Base-by-base conservation (phyloP, 176 grass and related monocot genomes). In the Puya raimondii region DNA sequence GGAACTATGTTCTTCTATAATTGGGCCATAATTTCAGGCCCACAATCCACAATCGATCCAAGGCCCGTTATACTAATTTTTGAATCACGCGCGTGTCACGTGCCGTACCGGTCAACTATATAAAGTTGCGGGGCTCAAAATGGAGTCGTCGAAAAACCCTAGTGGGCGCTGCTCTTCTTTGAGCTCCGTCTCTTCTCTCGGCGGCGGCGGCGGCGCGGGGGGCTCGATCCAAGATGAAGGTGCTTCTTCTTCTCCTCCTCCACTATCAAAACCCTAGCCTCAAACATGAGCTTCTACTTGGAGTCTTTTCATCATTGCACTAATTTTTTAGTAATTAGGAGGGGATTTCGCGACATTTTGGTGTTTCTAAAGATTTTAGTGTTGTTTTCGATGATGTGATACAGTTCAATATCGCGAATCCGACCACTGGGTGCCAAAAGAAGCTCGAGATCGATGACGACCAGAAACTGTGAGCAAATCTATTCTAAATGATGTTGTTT, bases 391-490 rank as follows among this genome's bases (percentile, higher is more conserved):
- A n/a, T 67, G 42, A 26, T 47, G 27, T 61, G 21, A 61, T 61
- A 20, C 56, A 61, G 56, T 61, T 71, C 22, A 71, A 71, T 71
- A 56, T 71, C 51, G 69, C 69, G 5, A 71, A 71, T 54, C 69
- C 69, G 14, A 56, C 69, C 1, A 71, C 69, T 56, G 69, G 69
- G 13, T 71, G 69, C 50, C 69, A 71, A 22, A 71, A 71, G 69
- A 71, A 71, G 23, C 69, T 71, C 17, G 69, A 71, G 21, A 71
- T 71, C 51, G 69, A 71, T 71, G 69, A 71, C 21, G 69, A 71
- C 69, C 69, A 71, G 50, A 71, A 71, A 14, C 69, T 71, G 69
- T 71, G 51, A 56, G 49, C 23, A 14, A 59, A 59, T 22, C 56
- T 61, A 18, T 61, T 1, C n/a, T 61, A n/a, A 18, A 61, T 20